These are phyloP conservation scores for Xylaria intraflava DNA, from an alignment of 495 filamentous ascomycete genomes.

Conservation along the genomic window DNA sequence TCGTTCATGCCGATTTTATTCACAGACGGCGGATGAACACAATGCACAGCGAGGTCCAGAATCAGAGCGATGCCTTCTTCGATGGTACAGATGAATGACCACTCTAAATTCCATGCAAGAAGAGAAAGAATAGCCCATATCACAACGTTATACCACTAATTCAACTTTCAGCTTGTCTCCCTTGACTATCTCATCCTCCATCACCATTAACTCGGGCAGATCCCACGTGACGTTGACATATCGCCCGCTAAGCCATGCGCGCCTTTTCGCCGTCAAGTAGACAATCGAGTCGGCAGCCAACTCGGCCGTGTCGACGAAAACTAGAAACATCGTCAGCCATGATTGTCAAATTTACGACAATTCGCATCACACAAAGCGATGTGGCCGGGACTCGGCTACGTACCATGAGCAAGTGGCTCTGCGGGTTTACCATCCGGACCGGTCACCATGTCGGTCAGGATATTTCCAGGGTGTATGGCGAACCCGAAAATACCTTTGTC, in stretches of 20 bases:
- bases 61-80: too few species aligned
- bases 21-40: too few species aligned
- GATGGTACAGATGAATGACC: too few species aligned
- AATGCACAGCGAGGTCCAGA: too few species aligned
- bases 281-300: constrained; percentile 43
- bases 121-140: too few species aligned
- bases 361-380: neutral
- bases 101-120: too few species aligned
- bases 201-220: constrained; percentile 38
- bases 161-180: constrained; percentile 42
- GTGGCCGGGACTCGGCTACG: neutral
- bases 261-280: constrained; percentile 40
- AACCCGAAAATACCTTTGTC: constrained; percentile 41
- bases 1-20: too few species aligned
- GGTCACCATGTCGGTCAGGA: constrained; percentile 38
- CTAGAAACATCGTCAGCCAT: constrained; percentile 8
- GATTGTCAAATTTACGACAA: too few species aligned
- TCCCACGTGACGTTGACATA: constrained; percentile 46
- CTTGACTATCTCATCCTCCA: constrained; percentile 41
- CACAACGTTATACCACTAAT: constrained; percentile 20
- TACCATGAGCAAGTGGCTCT: neutral
- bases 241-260: constrained; percentile 47
- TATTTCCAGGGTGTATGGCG: constrained; percentile 45
- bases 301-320: constrained; percentile 38
- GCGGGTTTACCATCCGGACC: constrained; percentile 14